Evolutionary conservation across 495 filamentous ascomycete species (phyloP).

Genomic region (Xylaria scruposa): DNA sequence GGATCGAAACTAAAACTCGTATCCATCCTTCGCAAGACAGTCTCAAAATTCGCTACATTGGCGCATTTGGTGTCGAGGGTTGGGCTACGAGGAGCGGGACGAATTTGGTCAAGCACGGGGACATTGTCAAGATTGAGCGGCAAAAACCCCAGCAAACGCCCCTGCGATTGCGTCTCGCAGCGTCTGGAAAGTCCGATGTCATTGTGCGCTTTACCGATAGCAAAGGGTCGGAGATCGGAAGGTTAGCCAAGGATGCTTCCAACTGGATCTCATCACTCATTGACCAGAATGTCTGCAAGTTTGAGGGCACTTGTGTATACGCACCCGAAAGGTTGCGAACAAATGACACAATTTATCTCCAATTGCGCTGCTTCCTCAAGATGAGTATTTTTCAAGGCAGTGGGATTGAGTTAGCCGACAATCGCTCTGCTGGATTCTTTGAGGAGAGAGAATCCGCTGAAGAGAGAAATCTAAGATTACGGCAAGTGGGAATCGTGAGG

Average conservation of each 20-base stretch:
- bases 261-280: slow-evolving; percentile 92
- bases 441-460: slow-evolving; percentile 86
- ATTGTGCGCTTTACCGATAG: slow-evolving; percentile 92
- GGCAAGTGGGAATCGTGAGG: slow-evolving; percentile 86
- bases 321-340: slow-evolving; percentile 83
- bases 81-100: slow-evolving; percentile 91
- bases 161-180: slow-evolving; percentile 55
- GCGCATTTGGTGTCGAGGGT: slow-evolving; percentile 87
- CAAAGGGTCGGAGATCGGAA: slow-evolving; percentile 81
- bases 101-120: slow-evolving; percentile 75
- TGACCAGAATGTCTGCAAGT: slow-evolving; percentile 87
- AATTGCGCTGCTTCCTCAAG: slow-evolving; percentile 80
- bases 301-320: slow-evolving; percentile 90
- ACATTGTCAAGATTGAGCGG: slow-evolving; percentile 83
- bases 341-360: slow-evolving; percentile 91
- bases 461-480: slow-evolving; percentile 81
- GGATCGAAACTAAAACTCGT: slow-evolving; percentile 11
- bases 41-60: slow-evolving; percentile 78
- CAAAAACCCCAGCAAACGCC: slow-evolving; percentile 69
- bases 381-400: slow-evolving; percentile 71
- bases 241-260: slow-evolving; percentile 89
- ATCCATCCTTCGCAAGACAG: slow-evolving; percentile 41
- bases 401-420: slow-evolving; percentile 66
- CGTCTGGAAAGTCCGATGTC: slow-evolving; percentile 71
- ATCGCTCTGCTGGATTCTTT: slow-evolving; percentile 64